phyloP scores from a whole-genome alignment of 179 eudicot genomes.

The Spergularia azorica region DNA sequence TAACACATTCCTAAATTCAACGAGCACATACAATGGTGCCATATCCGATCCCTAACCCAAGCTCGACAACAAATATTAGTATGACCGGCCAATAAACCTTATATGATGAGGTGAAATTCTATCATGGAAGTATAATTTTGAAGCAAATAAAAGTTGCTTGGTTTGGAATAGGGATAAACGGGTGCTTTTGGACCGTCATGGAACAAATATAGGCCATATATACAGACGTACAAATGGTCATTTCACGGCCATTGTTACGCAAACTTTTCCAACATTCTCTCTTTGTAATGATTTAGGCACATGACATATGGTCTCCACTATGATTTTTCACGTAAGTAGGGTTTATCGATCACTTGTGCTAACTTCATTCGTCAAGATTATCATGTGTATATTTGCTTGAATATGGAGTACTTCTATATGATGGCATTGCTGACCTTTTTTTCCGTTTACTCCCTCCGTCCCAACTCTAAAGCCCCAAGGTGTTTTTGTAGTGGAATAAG shows the following conservation, averaged over 20 bases:
- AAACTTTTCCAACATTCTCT: conserved; percentile 26
- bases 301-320: conserved; percentile 20
- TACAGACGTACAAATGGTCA: conserved; percentile 12
- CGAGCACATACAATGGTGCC: too few relatives aligned
- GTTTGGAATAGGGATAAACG: neutral
- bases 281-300: conserved; percentile 14
- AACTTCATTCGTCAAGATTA: neutral
- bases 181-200: neutral
- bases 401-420: neutral
- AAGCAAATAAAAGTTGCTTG: neutral
- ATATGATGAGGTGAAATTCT: too few relatives aligned
- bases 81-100: too few relatives aligned
- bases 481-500: too few relatives aligned
- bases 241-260: conserved; percentile 11
- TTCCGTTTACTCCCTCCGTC: too few relatives aligned
- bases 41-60: too few relatives aligned
- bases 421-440: neutral
- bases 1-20: too few relatives aligned
- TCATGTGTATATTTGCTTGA: neutral
- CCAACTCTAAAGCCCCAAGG: too few relatives aligned
- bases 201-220: neutral
- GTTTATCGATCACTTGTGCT: neutral
- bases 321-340: neutral
- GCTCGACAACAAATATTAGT: too few relatives aligned
- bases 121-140: neutral